These are phyloP conservation scores for Paramecium sexaurelia DNA, from an alignment of 73 alveolate species.

Conservation along the genomic window DNA sequence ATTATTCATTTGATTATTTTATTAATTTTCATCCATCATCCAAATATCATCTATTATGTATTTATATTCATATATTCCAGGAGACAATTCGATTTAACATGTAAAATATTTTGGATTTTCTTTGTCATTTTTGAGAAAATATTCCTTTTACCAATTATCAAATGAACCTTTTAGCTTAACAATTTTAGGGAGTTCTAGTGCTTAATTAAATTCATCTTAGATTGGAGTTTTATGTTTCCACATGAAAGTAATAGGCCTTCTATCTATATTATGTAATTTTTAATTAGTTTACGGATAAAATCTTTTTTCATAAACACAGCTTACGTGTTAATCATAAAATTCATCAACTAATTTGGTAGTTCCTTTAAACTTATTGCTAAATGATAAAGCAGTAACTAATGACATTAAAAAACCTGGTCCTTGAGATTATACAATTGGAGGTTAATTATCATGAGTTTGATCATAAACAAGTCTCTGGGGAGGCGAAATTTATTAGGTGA, in stretches of 20 bases:
- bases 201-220: neutral
- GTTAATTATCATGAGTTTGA: slow-evolving; percentile 95
- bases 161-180: slow-evolving; percentile 37
- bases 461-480: slow-evolving; percentile 80
- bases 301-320: slow-evolving; percentile 92
- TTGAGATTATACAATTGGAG: slow-evolving; percentile 78
- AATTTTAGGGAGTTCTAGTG: neutral
- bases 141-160: slow-evolving; percentile 42
- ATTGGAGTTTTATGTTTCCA: neutral
- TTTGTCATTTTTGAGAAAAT: neutral
- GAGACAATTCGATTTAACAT: neutral
- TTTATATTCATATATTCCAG: slow-evolving; percentile 75
- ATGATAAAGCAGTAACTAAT: neutral
- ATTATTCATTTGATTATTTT: slow-evolving; percentile 74
- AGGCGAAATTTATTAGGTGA: neutral
- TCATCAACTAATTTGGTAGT: slow-evolving; percentile 94
- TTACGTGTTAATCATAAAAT: slow-evolving; percentile 82
- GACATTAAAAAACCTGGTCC: slow-evolving; percentile 68
- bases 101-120: neutral
- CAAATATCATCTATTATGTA: slow-evolving; percentile 85
- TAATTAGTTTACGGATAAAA: slow-evolving; percentile 60
- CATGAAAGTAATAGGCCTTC: neutral
- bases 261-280: neutral
- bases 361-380: slow-evolving; percentile 64
- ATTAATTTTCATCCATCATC: slow-evolving; percentile 74